phyloP scores from a whole-genome alignment of 139 green algal genomes.

The Monoraphidium neglectum region DNA sequence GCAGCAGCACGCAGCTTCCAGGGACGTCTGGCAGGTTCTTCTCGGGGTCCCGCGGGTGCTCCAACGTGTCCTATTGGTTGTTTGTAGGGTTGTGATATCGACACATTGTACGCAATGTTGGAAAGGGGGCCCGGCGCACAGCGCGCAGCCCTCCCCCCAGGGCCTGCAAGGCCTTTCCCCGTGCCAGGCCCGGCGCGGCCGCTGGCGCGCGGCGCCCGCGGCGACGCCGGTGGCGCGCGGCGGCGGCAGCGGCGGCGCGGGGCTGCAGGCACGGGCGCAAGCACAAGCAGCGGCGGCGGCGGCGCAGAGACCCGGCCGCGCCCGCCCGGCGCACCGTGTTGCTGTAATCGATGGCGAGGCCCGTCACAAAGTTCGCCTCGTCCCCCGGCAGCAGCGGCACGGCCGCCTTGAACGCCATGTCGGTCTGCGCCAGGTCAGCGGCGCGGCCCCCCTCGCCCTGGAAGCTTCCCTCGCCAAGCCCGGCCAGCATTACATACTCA shows the following conservation, averaged over 20 bases:
- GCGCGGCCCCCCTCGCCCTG: neutral
- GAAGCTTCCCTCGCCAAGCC: neutral
- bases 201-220: too few species aligned
- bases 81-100: too few species aligned
- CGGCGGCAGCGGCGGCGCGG: too few species aligned
- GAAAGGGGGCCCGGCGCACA: too few species aligned
- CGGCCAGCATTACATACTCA: conserved; percentile 15
- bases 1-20: conserved; percentile 9
- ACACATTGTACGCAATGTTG: too few species aligned
- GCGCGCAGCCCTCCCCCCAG: too few species aligned
- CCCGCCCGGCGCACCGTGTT: neutral
- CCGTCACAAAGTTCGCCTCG: conserved; percentile 27
- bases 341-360: conserved; percentile 30
- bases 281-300: neutral
- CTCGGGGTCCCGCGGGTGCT: conserved; percentile 17
- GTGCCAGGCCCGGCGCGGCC: too few species aligned
- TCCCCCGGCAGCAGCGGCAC: conserved; percentile 8
- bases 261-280: neutral
- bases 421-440: conserved; percentile 18
- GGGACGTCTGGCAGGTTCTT: conserved; percentile 10
- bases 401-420: conserved; percentile 7
- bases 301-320: neutral
- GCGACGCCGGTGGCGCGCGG: too few species aligned
- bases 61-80: neutral
- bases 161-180: too few species aligned